Evolutionary conservation across 1,284 basidiomycete genomes (phyloP).

Genomic region (Omphalotus olearius): DNA sequence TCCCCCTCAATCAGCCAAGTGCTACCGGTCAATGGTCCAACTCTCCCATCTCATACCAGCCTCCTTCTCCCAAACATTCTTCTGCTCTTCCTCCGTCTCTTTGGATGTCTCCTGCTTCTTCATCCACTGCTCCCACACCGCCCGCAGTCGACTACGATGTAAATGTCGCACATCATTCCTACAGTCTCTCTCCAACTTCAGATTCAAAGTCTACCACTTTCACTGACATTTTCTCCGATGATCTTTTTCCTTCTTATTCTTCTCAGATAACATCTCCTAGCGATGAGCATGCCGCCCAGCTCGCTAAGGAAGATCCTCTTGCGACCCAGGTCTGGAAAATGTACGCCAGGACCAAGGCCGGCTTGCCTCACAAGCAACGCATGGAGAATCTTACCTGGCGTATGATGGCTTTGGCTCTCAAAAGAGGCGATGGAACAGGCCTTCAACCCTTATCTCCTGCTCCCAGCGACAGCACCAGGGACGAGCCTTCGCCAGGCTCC

Average conservation of each 20-base stretch:
- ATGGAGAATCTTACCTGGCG: slow-evolving; percentile 99
- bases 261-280: slow-evolving; percentile 33
- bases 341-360: slow-evolving; percentile 86
- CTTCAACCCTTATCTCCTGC: no score
- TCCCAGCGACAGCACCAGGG: not conserved
- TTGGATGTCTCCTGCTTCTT: slow-evolving; percentile 69
- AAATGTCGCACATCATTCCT: not conserved
- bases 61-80: slow-evolving; percentile 22
- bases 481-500: not conserved
- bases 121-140: slow-evolving; percentile 21
- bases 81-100: slow-evolving; percentile 63
- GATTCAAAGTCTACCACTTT: slow-evolving; percentile 52
- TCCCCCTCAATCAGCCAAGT: slow-evolving; percentile 12
- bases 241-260: slow-evolving; percentile 49
- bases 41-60: slow-evolving; percentile 18
- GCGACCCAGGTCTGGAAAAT: slow-evolving; percentile 97
- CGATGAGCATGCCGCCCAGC: slow-evolving; percentile 48
- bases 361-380: slow-evolving; percentile 85
- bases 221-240: slow-evolving; percentile 69
- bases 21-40: slow-evolving; percentile 24
- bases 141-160: not conserved
- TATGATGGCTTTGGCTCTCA: slow-evolving; percentile 93
- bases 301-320: slow-evolving; percentile 82
- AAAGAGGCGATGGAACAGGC: slow-evolving; percentile 51
- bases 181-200: slow-evolving; percentile 33